Evolutionary conservation across 768 basidiomycete species (phyloP).

Genomic region (Suillus discolor): DNA sequence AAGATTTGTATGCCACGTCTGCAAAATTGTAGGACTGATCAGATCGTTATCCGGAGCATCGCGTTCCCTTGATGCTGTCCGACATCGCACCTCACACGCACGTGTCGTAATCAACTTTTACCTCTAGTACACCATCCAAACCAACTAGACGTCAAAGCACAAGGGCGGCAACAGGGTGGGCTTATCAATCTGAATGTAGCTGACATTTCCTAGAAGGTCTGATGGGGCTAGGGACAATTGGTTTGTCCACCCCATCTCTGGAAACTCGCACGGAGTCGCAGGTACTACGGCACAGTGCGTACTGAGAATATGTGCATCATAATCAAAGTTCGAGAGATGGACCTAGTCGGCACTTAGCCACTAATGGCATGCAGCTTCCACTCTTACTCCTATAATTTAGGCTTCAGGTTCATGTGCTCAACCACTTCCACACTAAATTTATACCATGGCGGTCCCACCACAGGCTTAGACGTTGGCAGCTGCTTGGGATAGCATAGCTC

Average conservation of each 20-base stretch:
- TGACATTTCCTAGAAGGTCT: neutral
- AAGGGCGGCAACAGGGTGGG: neutral
- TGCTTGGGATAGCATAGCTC: neutral
- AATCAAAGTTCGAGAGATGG: too few relatives aligned
- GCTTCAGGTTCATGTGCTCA: neutral
- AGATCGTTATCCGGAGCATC: neutral
- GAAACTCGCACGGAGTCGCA: too few relatives aligned
- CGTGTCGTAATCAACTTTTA: neutral
- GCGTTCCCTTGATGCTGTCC: neutral
- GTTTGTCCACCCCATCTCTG: neutral
- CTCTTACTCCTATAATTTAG: too few relatives aligned
- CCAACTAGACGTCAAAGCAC: neutral
- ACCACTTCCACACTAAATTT: neutral
- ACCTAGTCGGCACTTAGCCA: neutral
- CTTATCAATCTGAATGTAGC: neutral
- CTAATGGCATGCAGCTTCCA: neutral
- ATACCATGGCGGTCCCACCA: neutral
- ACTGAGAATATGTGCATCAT: neutral
- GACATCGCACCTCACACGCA: neutral
- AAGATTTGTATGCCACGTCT: neutral
- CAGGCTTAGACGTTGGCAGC: neutral
- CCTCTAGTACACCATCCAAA: neutral
- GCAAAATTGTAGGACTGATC: neutral
- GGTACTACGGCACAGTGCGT: neutral
- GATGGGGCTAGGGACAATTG: neutral